Base-by-base conservation (phyloP, 768 basidiomycete species). In the Tylopilus plumbeoviolaceoides region DNA sequence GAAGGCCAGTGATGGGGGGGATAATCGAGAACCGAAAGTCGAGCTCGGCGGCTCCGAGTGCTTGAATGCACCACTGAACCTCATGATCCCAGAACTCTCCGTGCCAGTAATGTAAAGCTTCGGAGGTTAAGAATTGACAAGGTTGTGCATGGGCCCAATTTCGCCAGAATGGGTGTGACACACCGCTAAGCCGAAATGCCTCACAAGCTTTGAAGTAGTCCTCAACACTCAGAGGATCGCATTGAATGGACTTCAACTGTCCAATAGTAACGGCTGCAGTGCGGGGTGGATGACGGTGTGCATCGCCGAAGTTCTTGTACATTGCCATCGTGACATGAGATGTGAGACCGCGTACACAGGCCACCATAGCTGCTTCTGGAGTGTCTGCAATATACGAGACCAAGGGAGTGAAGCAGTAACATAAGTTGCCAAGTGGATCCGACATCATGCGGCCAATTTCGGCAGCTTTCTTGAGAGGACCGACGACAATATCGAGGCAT, bases 1-100 rank as follows among this genome's bases (percentile, higher is more conserved):
- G 57, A 44, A 66, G 70, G 4, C 73, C 72, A n/a, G 43, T 51
- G 25, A 52, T 25, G 4, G 0, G 7, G 9, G 46, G 46, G 17
- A 47, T 9, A 5, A 36, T 12, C 1, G 35, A 47, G 35, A 47
- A 47, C 23, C 1, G 15, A 4, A 47, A 47, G 35, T 36, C 30
- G 2, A 47, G 20, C 7, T 36, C 35, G 10, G 6, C 7, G 2
- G 11, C 10, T 2, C 46, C 33, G 25, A 47, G 31, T 11, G 33
- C 46, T 1, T 17, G 5, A 0, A 6, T 47, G 15, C 46, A 47
- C 46, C 46, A 47, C 18, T 9, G 15, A 47, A 47, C 17, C 3
- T 47, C 4, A 4, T 47, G 46, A 25, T 47, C 21, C 33, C 33
- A 47, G 23, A 35, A 35, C 6, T 35, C 5, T 1, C 8, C 8